Base-by-base conservation (phyloP, 306 rosid genomes). In the Hippophae gyantsensis region DNA sequence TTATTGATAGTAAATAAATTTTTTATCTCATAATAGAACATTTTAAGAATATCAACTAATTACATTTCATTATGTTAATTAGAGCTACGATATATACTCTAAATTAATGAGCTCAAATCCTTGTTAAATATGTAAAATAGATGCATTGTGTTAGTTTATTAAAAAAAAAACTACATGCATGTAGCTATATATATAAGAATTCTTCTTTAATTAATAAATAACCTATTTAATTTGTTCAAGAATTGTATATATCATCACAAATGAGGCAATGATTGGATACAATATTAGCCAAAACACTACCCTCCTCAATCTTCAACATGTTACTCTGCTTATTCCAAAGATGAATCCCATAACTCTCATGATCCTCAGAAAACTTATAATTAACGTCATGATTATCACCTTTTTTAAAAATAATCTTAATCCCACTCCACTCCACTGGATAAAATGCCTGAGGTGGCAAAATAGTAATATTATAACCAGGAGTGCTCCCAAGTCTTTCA, bases 391-490 rank as follows among this genome's bases (percentile, higher is more conserved):
- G 11, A 59, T 54, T 64, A 64, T 62, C 18, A 0, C 83, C 78
- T 73, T 64, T 76, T 69, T 23, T 40, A 42, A 82, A 66, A 12
- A 74, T 32, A 55, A 72, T 70, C 10, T 52, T 43, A 0, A 80
- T 78, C 48, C 38, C 44, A 7, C 0, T 56, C 89, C 86, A 86
- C 61, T 64, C 23, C 41, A 46, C 73, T 0, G 94, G 86, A 69
- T 86, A 86, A 54, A 82, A 80, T 2, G 89, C 83, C 71, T 61
- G 6, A 5, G 76, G 78, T 3, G 84, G 73, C 65, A 86, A 64
- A 6, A 80, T 64, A 13, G 78, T 69, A 11, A 86, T 54, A 49
- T 76, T 67, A 44, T 64, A 64, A 44, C 66, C 76, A 12, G 58
- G 69, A 3, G 27, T 54, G 3, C 53, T 59, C 23, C 62, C 75